Conservation (phyloP, 1,139 yeast genomes). For the Candida tropicalis region DNA sequence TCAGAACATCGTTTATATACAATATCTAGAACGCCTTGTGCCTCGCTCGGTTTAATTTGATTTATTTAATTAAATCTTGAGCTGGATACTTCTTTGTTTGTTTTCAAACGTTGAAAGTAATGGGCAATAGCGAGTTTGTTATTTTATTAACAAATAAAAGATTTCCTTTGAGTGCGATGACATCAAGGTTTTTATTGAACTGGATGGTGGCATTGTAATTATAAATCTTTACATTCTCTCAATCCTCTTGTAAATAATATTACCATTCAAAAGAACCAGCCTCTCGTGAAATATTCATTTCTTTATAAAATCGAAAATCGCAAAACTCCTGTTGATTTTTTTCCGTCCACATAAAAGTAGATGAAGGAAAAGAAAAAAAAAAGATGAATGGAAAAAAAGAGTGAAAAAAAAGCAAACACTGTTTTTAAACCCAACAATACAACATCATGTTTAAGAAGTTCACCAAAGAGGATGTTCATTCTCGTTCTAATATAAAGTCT, state of each 20-base stretch:
- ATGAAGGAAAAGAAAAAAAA: background rate
- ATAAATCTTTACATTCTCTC: conserved; percentile 55
- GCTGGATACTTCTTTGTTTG: conserved; percentile 45
- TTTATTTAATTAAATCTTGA: conserved; percentile 50
- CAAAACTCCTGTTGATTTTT: background rate
- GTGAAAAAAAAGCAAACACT: background rate
- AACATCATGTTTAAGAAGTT: conserved; percentile 64
- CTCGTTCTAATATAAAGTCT: conserved; percentile 89
- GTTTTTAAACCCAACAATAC: background rate
- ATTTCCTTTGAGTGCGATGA: conserved; percentile 78
- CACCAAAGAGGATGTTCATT: conserved; percentile 83
- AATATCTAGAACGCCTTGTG: conserved; percentile 48
- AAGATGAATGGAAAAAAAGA: background rate
- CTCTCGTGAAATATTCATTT: too few species aligned
- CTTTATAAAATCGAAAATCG: background rate
- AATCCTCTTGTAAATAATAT: background rate
- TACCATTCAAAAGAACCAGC: too few species aligned
- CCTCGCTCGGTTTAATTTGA: conserved; percentile 64
- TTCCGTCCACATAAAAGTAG: too few species aligned
- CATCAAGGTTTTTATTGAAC: conserved; percentile 46
- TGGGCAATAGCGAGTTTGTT: conserved; percentile 55
- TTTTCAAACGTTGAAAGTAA: conserved; percentile 28
- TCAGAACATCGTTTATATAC: background rate
- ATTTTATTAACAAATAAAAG: too few species aligned
- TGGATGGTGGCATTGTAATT: conserved; percentile 74